These are phyloP conservation scores for Phytophthora pseudosyringae DNA, from an alignment of 352 stramenopile genomes.

Conservation along the genomic window DNA sequence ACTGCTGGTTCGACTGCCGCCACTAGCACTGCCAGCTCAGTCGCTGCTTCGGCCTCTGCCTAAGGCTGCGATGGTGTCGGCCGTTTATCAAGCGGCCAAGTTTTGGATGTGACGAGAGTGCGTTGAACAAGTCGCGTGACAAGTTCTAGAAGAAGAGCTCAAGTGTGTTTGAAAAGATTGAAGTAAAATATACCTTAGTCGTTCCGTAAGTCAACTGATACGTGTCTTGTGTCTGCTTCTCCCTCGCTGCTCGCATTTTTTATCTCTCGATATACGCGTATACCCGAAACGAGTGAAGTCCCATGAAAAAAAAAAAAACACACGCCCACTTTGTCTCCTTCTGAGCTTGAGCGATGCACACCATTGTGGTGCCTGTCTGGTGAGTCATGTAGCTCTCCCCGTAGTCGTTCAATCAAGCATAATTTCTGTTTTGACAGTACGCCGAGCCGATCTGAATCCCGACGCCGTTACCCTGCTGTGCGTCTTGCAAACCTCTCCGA, in stretches of 20 bases:
- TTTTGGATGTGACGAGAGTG: constrained; percentile 17
- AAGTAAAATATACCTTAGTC: not conserved
- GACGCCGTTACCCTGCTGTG: too few relatives aligned
- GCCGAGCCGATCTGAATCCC: too few relatives aligned
- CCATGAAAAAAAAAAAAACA: not conserved
- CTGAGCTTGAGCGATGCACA: not conserved
- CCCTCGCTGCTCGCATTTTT: not conserved
- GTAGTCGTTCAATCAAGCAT: too few relatives aligned
- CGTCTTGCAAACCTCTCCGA: too few relatives aligned
- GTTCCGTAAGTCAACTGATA: not conserved
- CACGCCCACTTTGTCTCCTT: not conserved
- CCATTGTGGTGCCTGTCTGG: not conserved
- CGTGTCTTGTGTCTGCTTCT: not conserved
- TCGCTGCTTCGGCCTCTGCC: constrained; percentile 10
- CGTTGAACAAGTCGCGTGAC: not conserved
- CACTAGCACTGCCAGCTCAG: constrained; percentile 6
- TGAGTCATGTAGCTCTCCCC: not conserved
- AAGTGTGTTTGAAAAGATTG: not conserved
- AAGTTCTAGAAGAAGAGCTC: constrained; percentile 24
- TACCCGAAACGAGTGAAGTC: not conserved
- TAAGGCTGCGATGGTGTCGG: not conserved
- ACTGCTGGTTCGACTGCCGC: not conserved
- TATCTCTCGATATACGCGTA: not conserved
- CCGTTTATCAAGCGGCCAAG: not conserved
- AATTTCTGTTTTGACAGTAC: too few relatives aligned